Base-by-base conservation (phyloP, 192 early-diverging fungal species). In the Coemansia guatemalensis region DNA sequence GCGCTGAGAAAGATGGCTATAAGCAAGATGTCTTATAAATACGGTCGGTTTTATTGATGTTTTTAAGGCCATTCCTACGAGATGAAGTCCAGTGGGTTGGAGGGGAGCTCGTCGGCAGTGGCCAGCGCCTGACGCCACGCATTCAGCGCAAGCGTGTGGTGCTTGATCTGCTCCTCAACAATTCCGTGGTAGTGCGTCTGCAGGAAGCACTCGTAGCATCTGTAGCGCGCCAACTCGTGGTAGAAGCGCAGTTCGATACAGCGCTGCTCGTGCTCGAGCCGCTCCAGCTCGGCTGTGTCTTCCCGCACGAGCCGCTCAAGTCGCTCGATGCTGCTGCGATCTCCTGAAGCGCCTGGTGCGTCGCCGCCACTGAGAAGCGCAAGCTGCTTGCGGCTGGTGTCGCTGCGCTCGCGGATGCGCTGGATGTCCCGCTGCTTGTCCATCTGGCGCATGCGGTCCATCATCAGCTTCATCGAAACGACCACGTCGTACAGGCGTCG, bases 121-220 rank as follows among this genome's bases (percentile, higher is more conserved):
- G 72, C 68, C 51, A 82, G 67, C 11, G 79, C 79, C 64, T 82
- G 79, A 50, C 69, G 72, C 79, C 79, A 82, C 17, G 79, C 79
- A 53, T 76, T 76, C 23, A 82, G 70, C 12, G 67, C 71, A 52
- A 82, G 62, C 14, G 73, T 73, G 60, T 82, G 79, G 68, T 82
- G 79, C 64, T 82, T 82, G 61, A 82, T 76, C 61, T 76, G 79
- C 56, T 76, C 79, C 25, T 73, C 79, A 22, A 73, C 59, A 23
- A 70, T 54, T 8, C 62, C 66, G 51, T 73, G 74, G 62, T 82
- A 82, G 53, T 70, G 67, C 11, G 67, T 69, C 54, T 73, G 74
- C 58, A 82, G 26, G 25, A 82, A 82, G 60, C 70, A 65, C 58
- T 76, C 74, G 67, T 76, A 76, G 70, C 79, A 73, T 57, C 62